These are phyloP conservation scores for Iris macrosiphon DNA, from an alignment of 106 monocot genomes.

Conservation along the genomic window DNA sequence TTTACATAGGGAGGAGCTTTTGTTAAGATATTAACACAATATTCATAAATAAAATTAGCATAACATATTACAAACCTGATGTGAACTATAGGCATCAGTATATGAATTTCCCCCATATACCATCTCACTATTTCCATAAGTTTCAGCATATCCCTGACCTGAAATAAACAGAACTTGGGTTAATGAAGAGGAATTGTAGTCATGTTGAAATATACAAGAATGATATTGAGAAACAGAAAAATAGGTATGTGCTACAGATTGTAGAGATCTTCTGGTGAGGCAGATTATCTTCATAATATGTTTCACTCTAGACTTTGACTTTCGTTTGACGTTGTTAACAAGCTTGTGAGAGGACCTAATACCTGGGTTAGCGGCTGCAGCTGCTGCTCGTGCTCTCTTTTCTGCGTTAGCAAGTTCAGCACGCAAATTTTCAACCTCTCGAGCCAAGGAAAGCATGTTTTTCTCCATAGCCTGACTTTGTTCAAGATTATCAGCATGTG, in stretches of 20 bases:
- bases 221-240: background rate
- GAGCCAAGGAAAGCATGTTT: conserved; percentile 52
- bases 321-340: too few relatives aligned
- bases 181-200: background rate
- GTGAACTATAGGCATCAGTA: conserved; percentile 10
- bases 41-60: too few relatives aligned
- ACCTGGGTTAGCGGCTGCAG: conserved; percentile 51
- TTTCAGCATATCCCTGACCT: conserved; percentile 20
- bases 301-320: too few relatives aligned
- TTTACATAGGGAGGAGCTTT: too few relatives aligned
- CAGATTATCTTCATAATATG: too few relatives aligned
- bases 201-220: background rate
- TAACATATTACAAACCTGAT: conserved; percentile 19
- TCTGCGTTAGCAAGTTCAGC: conserved; percentile 75
- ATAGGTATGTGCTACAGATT: background rate
- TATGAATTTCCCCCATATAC: conserved; percentile 29
- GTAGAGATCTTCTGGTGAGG: background rate
- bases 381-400: conserved; percentile 52
- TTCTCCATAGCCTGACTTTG: conserved; percentile 73
- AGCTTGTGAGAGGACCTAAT: background rate
- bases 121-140: conserved; percentile 21
- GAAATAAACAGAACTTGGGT: background rate
- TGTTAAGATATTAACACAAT: too few relatives aligned
- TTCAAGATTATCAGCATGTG: conserved; percentile 57
- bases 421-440: conserved; percentile 68